A percentile compares a stretch with the other conserved stretches of the same genome.
Evolutionary conservation across 2,329 filamentous ascomycete species (phyloP).

Genomic region (Zymoseptoria ardabiliae): DNA sequence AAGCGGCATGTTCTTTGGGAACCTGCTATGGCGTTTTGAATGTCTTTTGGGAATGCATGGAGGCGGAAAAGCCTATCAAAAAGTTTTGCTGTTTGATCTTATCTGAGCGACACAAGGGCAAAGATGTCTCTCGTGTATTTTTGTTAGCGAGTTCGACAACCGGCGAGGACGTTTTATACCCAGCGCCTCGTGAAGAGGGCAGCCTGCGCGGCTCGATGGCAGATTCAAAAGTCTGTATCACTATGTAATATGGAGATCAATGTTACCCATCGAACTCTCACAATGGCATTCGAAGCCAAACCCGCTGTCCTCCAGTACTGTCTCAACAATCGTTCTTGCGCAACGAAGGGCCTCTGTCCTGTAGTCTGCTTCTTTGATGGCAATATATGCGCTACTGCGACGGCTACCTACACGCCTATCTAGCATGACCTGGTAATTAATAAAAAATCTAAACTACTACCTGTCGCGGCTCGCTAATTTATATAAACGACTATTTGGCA

Average conservation of each 20-base stretch:
- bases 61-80: slow-evolving; percentile 3
- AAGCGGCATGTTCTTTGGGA: not conserved
- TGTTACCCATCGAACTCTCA: not conserved
- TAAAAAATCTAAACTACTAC: too few species aligned
- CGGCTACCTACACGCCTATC: too few species aligned
- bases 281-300: not conserved
- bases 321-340: too few species aligned
- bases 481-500: too few species aligned
- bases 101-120: not conserved
- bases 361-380: too few species aligned
- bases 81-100: not conserved
- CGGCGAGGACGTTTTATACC: slow-evolving; percentile 10
- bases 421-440: too few species aligned
- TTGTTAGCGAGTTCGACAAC: slow-evolving; percentile 1
- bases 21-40: slow-evolving; percentile 1
- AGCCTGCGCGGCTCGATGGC: slow-evolving; percentile 7
- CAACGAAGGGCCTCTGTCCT: too few species aligned
- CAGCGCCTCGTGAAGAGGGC: slow-evolving; percentile 9
- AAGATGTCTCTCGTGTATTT: slow-evolving; percentile 1
- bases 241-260: not conserved
- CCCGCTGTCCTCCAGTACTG: not conserved
- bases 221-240: not conserved
- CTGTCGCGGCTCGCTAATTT: too few species aligned
- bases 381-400: too few species aligned
- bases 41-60: slow-evolving; percentile 1